Conservation (phyloP, 345 rosid species). For the Aquilaria sinensis region DNA sequence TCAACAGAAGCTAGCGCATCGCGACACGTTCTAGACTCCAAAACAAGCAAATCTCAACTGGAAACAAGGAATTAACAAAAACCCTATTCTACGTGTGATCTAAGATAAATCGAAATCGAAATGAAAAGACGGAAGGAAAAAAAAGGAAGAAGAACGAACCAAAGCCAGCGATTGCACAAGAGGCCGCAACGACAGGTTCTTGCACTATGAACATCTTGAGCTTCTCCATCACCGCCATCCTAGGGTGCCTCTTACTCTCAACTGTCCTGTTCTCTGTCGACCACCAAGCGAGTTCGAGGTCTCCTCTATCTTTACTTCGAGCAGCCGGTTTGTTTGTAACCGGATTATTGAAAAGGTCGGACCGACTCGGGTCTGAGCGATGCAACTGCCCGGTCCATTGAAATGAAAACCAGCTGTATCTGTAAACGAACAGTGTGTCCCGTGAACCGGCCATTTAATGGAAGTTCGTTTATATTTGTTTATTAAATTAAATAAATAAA, state of each 20-base stretch:
- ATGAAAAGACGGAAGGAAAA: not conserved
- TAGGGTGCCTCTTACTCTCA: not conserved
- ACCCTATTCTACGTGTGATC: too few relatives aligned
- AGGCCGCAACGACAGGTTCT: constrained; percentile 89
- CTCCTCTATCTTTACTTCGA: not conserved
- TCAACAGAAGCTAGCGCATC: too few relatives aligned
- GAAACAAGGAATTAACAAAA: not conserved
- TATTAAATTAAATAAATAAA: too few relatives aligned
- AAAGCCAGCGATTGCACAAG: constrained; percentile 78
- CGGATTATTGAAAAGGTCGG: not conserved
- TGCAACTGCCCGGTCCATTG: too few relatives aligned
- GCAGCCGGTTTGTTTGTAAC: constrained; percentile 1
- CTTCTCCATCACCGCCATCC: constrained; percentile 79
- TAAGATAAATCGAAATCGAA: not conserved
- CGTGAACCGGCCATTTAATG: too few relatives aligned
- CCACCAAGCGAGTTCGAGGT: not conserved
- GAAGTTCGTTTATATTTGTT: too few relatives aligned
- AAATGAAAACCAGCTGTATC: too few relatives aligned
- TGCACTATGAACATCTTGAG: constrained; percentile 80
- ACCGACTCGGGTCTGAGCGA: not conserved
- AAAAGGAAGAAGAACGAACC: constrained; percentile 35
- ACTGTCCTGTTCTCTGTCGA: too few relatives aligned
- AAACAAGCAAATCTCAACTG: too few relatives aligned
- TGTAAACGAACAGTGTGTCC: too few relatives aligned
- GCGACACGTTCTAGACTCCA: too few relatives aligned